phyloP scores from a whole-genome alignment of 176 grass and related monocot species.

The Triticum aestivum region IWGSC_CS_RefSeq_v2.1 NC_057808.1:281927921-281928420 shows the following conservation, averaged over 20 bases:
- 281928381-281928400: slow-evolving; percentile 16
- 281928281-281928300: neutral
- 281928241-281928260: slow-evolving; percentile 36
- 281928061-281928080: slow-evolving; percentile 77
- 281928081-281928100: slow-evolving; percentile 67
- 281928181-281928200: slow-evolving; percentile 28
- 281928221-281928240: neutral
- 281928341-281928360: neutral
- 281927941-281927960: neutral
- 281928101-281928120: slow-evolving; percentile 63
- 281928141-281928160: slow-evolving; percentile 68
- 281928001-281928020: neutral
- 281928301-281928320: neutral
- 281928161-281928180: slow-evolving; percentile 52
- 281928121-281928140: slow-evolving; percentile 67
- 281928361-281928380: slow-evolving; percentile 34
- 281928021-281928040: neutral
- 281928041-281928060: slow-evolving; percentile 43
- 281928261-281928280: neutral
- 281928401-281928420: neutral
- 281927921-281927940: neutral
- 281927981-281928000: neutral
- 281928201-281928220: neutral
- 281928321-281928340: neutral
- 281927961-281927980: neutral